phyloP scores from a whole-genome alignment of 192 early-diverging fungal species.

The Linderina pennispora region DNA sequence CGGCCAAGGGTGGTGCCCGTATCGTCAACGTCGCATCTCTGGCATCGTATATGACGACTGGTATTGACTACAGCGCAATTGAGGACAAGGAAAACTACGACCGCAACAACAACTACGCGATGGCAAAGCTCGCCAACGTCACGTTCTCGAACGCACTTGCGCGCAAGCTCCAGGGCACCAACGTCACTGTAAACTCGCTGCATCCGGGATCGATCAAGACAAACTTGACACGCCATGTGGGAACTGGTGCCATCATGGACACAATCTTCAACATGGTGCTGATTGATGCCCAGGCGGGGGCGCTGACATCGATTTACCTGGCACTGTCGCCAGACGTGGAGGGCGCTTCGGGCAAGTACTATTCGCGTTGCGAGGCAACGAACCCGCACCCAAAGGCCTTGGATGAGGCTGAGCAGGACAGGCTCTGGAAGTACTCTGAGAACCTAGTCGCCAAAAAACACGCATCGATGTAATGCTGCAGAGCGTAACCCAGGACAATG shows the following conservation, averaged over 20 bases:
- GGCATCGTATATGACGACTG: slow-evolving; percentile 14
- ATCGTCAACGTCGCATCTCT: slow-evolving; percentile 34
- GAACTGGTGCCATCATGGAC: not conserved
- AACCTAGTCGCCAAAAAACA: slow-evolving; percentile 10
- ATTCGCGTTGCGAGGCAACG: slow-evolving; percentile 3
- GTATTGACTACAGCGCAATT: slow-evolving; percentile 15
- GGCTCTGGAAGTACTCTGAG: slow-evolving; percentile 34
- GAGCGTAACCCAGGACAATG: too few relatives aligned
- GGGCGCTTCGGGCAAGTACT: slow-evolving; percentile 11
- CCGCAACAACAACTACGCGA: slow-evolving; percentile 18
- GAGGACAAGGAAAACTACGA: slow-evolving; percentile 12
- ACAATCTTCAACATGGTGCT: slow-evolving; percentile 6
- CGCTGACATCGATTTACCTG: slow-evolving; percentile 22
- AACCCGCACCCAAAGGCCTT: slow-evolving; percentile 7
- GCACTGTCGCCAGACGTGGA: slow-evolving; percentile 26
- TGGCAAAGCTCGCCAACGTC: slow-evolving; percentile 40
- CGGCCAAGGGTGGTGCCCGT: slow-evolving; percentile 14
- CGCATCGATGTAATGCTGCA: too few relatives aligned
- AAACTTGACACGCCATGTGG: slow-evolving; percentile 14
- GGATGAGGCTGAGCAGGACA: slow-evolving; percentile 15
- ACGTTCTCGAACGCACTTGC: slow-evolving; percentile 29
- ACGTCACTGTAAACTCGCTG: slow-evolving; percentile 12
- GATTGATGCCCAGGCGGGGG: slow-evolving; percentile 6
- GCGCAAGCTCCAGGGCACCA: slow-evolving; percentile 15
- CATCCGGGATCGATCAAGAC: slow-evolving; percentile 28